phyloP scores from a whole-genome alignment of 768 basidiomycete genomes.

The Dendrothele bispora region DNA sequence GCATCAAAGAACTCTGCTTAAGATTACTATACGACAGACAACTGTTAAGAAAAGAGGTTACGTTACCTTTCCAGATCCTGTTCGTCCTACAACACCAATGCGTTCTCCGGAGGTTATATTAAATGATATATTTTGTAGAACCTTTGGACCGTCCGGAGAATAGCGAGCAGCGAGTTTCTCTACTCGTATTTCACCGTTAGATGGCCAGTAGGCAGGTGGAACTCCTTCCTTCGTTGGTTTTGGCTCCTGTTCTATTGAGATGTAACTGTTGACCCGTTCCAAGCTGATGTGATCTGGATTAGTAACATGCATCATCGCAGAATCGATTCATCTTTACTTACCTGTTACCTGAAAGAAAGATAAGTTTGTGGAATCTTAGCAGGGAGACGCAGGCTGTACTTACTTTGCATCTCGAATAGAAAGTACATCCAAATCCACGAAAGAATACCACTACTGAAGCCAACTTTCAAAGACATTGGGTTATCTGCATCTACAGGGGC shows the following conservation, averaged over 20 bases:
- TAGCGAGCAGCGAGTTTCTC: constrained; percentile 58
- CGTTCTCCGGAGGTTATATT: constrained; percentile 42
- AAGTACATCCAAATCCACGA: constrained; percentile 45
- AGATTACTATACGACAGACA: constrained; percentile 15
- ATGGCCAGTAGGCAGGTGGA: constrained; percentile 70
- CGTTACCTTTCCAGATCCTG: constrained; percentile 35
- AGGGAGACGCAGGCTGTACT: too few species aligned
- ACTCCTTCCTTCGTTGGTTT: constrained; percentile 35
- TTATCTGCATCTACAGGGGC: too few species aligned
- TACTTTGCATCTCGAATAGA: too few species aligned
- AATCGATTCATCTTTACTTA: constrained; percentile 14
- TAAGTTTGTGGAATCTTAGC: too few species aligned
- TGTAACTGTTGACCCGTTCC: constrained; percentile 72
- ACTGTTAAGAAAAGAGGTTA: constrained; percentile 37
- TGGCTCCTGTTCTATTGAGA: constrained; percentile 61
- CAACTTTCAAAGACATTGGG: too few species aligned
- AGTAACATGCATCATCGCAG: neutral
- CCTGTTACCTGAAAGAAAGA: constrained; percentile 48
- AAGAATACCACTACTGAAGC: constrained; percentile 18
- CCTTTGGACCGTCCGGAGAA: constrained; percentile 39
- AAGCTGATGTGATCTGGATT: constrained; percentile 33
- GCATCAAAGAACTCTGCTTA: constrained; percentile 19
- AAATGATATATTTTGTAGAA: constrained; percentile 38
- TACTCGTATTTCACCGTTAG: constrained; percentile 52
- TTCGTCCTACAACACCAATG: constrained; percentile 46